Base-by-base conservation (phyloP, 2,329 filamentous ascomycete genomes). In the Penicillium hesseltinei region DNA sequence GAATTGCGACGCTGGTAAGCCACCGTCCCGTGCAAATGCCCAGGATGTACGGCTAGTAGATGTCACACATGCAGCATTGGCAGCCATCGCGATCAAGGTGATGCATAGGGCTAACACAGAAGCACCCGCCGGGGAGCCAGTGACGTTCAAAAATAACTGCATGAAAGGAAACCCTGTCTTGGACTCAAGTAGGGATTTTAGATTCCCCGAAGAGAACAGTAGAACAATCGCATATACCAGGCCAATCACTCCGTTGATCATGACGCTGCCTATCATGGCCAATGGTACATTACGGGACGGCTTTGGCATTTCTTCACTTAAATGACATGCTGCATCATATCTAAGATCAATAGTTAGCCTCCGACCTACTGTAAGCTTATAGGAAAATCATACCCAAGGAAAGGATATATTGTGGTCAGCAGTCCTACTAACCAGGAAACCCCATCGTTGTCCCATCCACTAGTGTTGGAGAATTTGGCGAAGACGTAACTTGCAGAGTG, bases 1-100 rank as follows among this genome's bases (percentile, higher is more conserved):
- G 58, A 74, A 75, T 19, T 60, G 46, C 21, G 76, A 73, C n/a
- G 73, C 75, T 0, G 81, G 80, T 1, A 83, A 58, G 3, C 80
- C 81, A 15, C 73, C 66, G 62, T 83, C 81, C 5, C 81, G 73
- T 10, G 81, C 80, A 62, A 83, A 82, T 19, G 78, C 80, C 80
- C 80, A 83, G 57, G 62, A 61, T 6, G 62, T 65, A 33, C 61
- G 62, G 42, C 62, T 65, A 2, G 62, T 62, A 15, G 62, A 63
- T 15, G 62, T 65, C 25, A 59, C 49, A 19, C 62, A 53, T 29
- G 62, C 62, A 8, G 62, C 59, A 47, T 65, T 65, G 5, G 62
- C 62, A n/a, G 62, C 62, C 19, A 52, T 23, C 1, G 62, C 62
- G 13, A 58, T 47, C 17, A 63, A 23, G 4, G 55, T 60, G 31